A percentile compares a stretch with the other conserved stretches of the same genome.
Evolutionary conservation across 345 rosid species (phyloP).

Genomic region (Nephelium lappaceum): DNA sequence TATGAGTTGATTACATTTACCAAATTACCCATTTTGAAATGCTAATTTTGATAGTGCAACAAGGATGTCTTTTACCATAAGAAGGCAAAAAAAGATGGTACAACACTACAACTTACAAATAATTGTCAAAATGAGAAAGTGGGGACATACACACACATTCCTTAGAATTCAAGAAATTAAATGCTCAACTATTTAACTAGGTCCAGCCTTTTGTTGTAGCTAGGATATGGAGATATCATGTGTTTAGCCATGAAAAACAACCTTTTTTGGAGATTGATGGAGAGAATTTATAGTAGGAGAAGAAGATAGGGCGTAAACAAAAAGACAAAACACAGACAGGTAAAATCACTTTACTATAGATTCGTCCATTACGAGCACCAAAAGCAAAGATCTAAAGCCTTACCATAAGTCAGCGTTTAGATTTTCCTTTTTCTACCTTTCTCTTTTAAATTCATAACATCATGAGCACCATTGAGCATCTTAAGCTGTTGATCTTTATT

Average conservation of each 20-base stretch:
- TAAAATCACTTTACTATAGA: conserved; percentile 24
- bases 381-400: conserved; percentile 17
- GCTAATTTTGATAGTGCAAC: not conserved
- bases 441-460: not conserved
- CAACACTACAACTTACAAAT: not conserved
- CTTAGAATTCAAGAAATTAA: conserved; percentile 30
- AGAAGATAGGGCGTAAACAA: conserved; percentile 7
- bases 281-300: not conserved
- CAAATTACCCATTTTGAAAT: not conserved
- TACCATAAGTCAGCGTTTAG: conserved; percentile 33
- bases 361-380: conserved; percentile 17
- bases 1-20: not conserved
- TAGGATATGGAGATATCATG: not conserved
- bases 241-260: not conserved
- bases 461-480: not conserved
- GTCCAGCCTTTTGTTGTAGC: not conserved
- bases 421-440: not conserved
- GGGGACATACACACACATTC: conserved; percentile 8
- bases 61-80: not conserved
- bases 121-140: conserved; percentile 24
- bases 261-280: conserved; percentile 5
- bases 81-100: not conserved
- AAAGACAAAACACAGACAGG: conserved; percentile 6
- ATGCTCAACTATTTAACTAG: not conserved
- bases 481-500: not conserved